phyloP scores from a whole-genome alignment of 192 early-diverging fungal species.

The Coemansia sp. region DNA sequence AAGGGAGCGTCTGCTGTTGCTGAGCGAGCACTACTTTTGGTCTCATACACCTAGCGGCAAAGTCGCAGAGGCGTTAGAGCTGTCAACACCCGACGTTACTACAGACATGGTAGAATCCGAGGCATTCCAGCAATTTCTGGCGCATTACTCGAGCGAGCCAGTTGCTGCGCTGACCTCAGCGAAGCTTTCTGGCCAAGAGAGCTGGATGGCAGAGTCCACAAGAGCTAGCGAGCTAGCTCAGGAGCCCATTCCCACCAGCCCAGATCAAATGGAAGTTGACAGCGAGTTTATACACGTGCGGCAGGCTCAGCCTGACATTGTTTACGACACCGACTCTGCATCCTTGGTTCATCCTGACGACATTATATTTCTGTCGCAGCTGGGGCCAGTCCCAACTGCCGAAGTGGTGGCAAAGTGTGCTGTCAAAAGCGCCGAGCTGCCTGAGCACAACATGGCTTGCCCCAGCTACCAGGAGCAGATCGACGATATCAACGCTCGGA shows the following conservation, averaged over 20 bases:
- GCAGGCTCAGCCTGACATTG: not conserved
- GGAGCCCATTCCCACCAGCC: not conserved
- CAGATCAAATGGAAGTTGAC: slow-evolving; percentile 34
- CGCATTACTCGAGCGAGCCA: slow-evolving; percentile 26
- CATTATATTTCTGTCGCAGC: slow-evolving; percentile 45
- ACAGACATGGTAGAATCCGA: slow-evolving; percentile 6
- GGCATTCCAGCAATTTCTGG: slow-evolving; percentile 24
- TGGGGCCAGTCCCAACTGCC: slow-evolving; percentile 29
- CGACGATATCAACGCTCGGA: slow-evolving; percentile 42
- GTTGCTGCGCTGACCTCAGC: slow-evolving; percentile 14
- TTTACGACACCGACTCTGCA: slow-evolving; percentile 9
- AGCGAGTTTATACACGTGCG: not conserved
- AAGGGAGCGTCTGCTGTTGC: slow-evolving; percentile 18
- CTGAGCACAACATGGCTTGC: slow-evolving; percentile 19
- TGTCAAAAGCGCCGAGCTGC: slow-evolving; percentile 24
- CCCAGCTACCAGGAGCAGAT: slow-evolving; percentile 35
- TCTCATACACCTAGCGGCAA: slow-evolving; percentile 19
- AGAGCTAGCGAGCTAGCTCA: not conserved
- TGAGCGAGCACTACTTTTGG: slow-evolving; percentile 45
- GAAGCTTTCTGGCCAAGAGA: slow-evolving; percentile 10
- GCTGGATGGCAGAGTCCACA: slow-evolving; percentile 10
- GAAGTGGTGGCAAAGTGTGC: slow-evolving; percentile 16
- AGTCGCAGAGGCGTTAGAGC: slow-evolving; percentile 17
- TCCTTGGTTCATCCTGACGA: slow-evolving; percentile 35
- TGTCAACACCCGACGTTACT: not conserved